These are phyloP conservation scores for Globisporangium ultimum DNA, from an alignment of 352 stramenopile genomes.

Conservation along the genomic window DNA sequence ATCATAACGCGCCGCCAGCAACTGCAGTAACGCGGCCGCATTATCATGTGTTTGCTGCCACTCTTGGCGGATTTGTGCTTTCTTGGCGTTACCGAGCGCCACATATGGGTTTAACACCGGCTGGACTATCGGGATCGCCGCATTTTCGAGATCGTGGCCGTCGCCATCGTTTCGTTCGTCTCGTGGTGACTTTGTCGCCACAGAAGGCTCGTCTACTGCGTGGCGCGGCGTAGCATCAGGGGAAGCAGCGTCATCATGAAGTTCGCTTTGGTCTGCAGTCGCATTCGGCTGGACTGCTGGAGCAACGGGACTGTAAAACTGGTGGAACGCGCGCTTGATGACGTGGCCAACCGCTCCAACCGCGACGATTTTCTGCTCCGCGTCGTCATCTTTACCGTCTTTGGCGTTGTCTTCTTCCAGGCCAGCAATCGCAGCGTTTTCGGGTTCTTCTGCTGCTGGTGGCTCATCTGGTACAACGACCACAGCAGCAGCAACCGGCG, in stretches of 20 bases:
- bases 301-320: constrained; percentile 33
- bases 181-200: neutral
- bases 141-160: neutral
- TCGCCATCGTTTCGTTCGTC: neutral
- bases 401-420: too few relatives aligned
- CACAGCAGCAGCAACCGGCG: neutral
- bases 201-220: neutral
- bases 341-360: constrained; percentile 74
- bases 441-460: neutral
- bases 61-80: constrained; percentile 32
- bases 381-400: constrained; percentile 13
- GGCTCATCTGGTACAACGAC: too few relatives aligned
- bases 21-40: constrained; percentile 31
- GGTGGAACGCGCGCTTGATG: constrained; percentile 62
- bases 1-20: constrained; percentile 44
- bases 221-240: neutral
- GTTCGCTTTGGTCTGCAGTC: too few relatives aligned
- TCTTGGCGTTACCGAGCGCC: constrained; percentile 26
- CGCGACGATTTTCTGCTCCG: constrained; percentile 60
- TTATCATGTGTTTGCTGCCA: constrained; percentile 27
- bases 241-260: neutral
- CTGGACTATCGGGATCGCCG: neutral
- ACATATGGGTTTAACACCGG: constrained; percentile 27
- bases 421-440: neutral
- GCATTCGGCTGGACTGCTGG: too few relatives aligned